These are phyloP conservation scores for Berberis vulgaris DNA, from an alignment of 164 flowering plant genomes.

Conservation along the genomic window DNA sequence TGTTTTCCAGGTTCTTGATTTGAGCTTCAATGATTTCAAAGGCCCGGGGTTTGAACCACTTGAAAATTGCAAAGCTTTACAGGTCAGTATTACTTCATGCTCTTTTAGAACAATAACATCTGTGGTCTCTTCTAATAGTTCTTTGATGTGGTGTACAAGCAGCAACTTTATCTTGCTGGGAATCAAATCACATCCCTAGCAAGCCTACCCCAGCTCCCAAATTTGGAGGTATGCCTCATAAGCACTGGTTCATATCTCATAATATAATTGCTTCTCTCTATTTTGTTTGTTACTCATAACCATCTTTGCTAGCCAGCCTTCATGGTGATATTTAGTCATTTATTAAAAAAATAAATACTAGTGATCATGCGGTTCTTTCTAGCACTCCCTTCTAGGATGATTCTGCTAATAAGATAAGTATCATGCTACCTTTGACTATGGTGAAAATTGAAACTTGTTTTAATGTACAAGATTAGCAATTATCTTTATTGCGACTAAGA, in stretches of 20 bases:
- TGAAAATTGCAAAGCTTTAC: slow-evolving; percentile 80
- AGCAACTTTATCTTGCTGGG: slow-evolving; percentile 99
- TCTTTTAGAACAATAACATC: neutral
- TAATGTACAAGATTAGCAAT: too few species aligned
- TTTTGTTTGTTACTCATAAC: neutral
- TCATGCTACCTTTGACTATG: too few species aligned
- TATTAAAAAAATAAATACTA: neutral
- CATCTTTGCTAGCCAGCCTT: too few species aligned
- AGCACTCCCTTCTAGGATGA: too few species aligned
- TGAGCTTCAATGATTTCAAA: slow-evolving; percentile 96
- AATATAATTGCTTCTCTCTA: neutral
- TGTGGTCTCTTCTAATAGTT: neutral
- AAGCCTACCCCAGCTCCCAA: slow-evolving; percentile 96
- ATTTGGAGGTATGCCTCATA: slow-evolving; percentile 70
- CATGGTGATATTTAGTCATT: neutral
- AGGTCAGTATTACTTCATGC: slow-evolving; percentile 37
- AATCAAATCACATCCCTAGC: slow-evolving; percentile 89
- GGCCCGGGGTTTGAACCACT: slow-evolving; percentile 99
- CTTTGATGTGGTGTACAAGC: slow-evolving; percentile 14
- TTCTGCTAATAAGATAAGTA: too few species aligned
- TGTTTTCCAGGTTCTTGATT: slow-evolving; percentile 81
- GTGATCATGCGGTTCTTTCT: neutral
- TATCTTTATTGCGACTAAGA: too few species aligned
- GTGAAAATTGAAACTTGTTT: too few species aligned
- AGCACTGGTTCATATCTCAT: neutral